Evolutionary conservation across 257 asterid genomes (phyloP), one percentile per base, ranked within the genome.

Genomic region (Plantago ovata): DNA sequence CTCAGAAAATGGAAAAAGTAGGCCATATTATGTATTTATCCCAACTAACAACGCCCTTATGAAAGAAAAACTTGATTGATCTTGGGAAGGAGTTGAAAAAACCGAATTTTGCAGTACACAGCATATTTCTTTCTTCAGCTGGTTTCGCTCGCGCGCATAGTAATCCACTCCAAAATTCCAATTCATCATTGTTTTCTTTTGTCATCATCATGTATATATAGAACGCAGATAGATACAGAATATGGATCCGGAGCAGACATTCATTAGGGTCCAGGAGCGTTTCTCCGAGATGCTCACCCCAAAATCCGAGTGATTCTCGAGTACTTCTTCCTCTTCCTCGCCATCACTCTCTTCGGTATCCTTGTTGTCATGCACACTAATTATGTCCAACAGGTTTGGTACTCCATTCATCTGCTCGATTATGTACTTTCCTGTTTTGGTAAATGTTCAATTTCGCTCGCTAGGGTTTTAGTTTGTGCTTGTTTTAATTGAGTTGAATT

Each of bases 341-440:
- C 98, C 61, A 68, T 92, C 54, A 82, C 94, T 58, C 95, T 88
- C 63, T 92, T 92, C 83, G 79, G 81, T 68, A 82, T 92, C 60
- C 96, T 92, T 62, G 98, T 92, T 47, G 95, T 92, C 53, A 88
- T 92, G 98, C 98, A 92, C 95, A 96, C 96, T 69, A 92, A 92
- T 81, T 92, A 92, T 68, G 98, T 92, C 72, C 98, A 88, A 61
- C 98, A 92, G 95, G 98, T 89, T 20, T 20, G 51, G 6, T 28
- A 28, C 6, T 24, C n/a, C 39, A 19, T 51, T 32, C 38, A 14
- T 33, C 36, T 28, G 7, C 36, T 28, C 36, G 36, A 28, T 28
- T 28, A 28, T 28, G 36, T 8, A 28, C 33, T 28, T 28, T 28
- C n/a, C n/a, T n/a, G n/a, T n/a, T n/a, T n/a, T n/a, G n/a, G n/a